Conservation (phyloP, 1,284 basidiomycete genomes). For the Tylopilus sp. region DNA sequence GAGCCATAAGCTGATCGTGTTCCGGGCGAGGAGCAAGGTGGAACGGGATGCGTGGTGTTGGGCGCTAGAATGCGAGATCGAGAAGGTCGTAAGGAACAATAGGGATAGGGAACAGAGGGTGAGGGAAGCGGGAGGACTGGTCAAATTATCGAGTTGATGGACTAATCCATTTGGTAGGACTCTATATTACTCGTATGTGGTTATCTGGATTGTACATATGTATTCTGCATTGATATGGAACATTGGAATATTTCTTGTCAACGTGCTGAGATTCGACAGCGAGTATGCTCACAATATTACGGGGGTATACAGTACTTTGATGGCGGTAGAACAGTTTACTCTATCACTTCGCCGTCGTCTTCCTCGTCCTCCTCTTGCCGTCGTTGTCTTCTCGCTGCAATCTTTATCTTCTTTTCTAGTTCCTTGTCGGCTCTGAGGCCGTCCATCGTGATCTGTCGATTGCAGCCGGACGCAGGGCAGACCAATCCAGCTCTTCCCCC, state of each 20-base stretch:
- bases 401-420: constrained; percentile 58
- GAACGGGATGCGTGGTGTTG: constrained; percentile 88
- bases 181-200: not conserved
- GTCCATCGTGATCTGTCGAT: constrained; percentile 47
- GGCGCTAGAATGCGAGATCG: constrained; percentile 79
- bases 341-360: constrained; percentile 59
- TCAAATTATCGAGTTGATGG: constrained; percentile 24
- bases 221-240: not conserved
- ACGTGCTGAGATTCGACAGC: not conserved
- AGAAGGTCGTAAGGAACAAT: constrained; percentile 60
- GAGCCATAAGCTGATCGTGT: constrained; percentile 61
- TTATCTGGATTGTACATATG: not conserved
- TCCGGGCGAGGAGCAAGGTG: constrained; percentile 70
- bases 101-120: constrained; percentile 54
- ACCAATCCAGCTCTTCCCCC: constrained; percentile 36
- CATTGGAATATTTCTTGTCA: not conserved
- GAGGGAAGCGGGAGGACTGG: constrained; percentile 52
- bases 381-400: constrained; percentile 46
- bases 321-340: constrained; percentile 36
- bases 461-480: constrained; percentile 71
- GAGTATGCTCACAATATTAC: constrained; percentile 9
- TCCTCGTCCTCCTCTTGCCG: constrained; percentile 51
- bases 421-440: constrained; percentile 53
- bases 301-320: constrained; percentile 5
- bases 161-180: not conserved